Evolutionary conservation across 208 protist genomes (phyloP).

Genomic region (Lotmaria passim): DNA sequence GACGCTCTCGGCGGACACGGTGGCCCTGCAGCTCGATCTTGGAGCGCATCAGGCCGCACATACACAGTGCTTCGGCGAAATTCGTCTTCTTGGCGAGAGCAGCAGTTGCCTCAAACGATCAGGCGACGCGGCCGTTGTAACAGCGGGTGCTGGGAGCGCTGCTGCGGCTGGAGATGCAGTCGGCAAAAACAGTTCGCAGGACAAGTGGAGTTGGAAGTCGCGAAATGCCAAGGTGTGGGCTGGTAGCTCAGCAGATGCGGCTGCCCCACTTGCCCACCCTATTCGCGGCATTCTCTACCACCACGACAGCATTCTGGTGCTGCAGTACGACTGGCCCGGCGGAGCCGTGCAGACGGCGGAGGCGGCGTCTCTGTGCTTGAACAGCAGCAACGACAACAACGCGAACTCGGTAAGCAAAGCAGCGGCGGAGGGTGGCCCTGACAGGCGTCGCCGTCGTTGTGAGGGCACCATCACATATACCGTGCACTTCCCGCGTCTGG

Average conservation of each 20-base stretch:
- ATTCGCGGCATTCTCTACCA: constrained; percentile 30
- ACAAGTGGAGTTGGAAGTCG: background rate
- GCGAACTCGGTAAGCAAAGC: too few species aligned
- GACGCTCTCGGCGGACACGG: constrained; percentile 3
- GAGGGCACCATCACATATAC: constrained; percentile 34
- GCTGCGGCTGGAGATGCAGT: too few species aligned
- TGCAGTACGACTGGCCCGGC: constrained; percentile 34
- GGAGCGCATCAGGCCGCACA: constrained; percentile 18
- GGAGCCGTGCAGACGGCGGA: constrained; percentile 7
- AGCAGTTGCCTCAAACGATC: background rate
- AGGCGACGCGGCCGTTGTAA: background rate
- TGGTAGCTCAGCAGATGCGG: constrained; percentile 7
- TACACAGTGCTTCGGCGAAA: constrained; percentile 19
- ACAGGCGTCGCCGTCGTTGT: constrained; percentile 30
- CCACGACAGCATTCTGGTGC: constrained; percentile 17
- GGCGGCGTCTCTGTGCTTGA: background rate
- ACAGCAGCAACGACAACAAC: background rate
- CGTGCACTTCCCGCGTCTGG: constrained; percentile 44
- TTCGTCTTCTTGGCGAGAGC: background rate
- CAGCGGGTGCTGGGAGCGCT: background rate
- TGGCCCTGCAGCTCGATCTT: constrained; percentile 20
- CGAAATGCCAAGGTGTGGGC: constrained; percentile 1
- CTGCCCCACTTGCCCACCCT: constrained; percentile 9
- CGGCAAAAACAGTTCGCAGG: too few species aligned
- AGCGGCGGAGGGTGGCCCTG: constrained; percentile 6